Base-by-base conservation (phyloP, 208 protist species). In the Wallacemonas rigidus region DNA sequence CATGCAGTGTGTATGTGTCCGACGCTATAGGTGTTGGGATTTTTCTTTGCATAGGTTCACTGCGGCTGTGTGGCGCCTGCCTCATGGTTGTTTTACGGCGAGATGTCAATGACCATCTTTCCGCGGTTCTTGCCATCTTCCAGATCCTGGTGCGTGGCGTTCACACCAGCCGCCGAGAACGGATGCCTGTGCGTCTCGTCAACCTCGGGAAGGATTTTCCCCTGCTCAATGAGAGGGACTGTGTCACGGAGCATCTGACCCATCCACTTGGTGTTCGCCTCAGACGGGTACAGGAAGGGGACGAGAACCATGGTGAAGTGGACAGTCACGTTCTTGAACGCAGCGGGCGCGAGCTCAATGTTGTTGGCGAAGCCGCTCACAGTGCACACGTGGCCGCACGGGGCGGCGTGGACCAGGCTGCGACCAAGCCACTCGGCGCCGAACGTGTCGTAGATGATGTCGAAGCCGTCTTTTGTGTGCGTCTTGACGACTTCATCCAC, bases 371-470 rank as follows among this genome's bases (percentile, higher is more conserved):
- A 72, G n/a, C 68, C 68, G 41, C 39, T 72, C 17, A 60, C 44
- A 5, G 55, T 67, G 57, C 17, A 47, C 53, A 74, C 56, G 5
- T 74, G 8, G 12, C 70, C 70, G 43, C 39, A 48, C 55, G 58
- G 58, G 5, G 70, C 70, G 35, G 39, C 70, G 36, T 54, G 39
- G 1, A 3, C 35, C 0, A 74, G 15, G 17, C 39, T 14, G 12
- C 51, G 55, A 9, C 3, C 17, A 15, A 74, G 36, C 48, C 45
- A 56, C 48, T 64, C 70, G 9, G 17, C 70, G 17, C 70, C 70
- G 51, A 58, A 64, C 17, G 70, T 68, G 55, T 74, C 70, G 51
- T 58, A 74, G 39, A 74, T 48, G 35, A 74, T 58, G 58, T 74
- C 70, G 26, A 74, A 74, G 57, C 70, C 70, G 14, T n/a, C 43